Conservation (phyloP, 352 stramenopile species). For the Pythium aquatile region DNA sequence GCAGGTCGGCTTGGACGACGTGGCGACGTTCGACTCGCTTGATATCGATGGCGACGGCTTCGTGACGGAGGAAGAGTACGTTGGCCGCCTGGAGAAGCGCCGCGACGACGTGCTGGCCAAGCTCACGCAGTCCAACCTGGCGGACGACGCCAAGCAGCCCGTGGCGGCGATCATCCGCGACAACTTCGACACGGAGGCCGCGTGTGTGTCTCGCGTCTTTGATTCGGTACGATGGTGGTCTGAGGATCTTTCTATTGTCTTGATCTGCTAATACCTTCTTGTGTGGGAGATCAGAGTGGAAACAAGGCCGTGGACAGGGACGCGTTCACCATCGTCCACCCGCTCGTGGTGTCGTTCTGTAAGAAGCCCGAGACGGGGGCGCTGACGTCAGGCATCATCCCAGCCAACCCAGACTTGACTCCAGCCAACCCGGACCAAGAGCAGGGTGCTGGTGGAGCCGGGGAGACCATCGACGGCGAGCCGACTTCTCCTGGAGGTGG, state of each 20-base stretch:
- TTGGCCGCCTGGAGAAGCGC: conserved; percentile 2
- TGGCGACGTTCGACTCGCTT: conserved; percentile 15
- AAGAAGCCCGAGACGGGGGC: not conserved
- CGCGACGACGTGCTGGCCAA: conserved; percentile 19
- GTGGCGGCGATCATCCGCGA: conserved; percentile 14
- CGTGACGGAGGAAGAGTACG: conserved; percentile 25
- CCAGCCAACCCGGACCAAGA: not conserved
- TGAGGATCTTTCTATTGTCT: not conserved
- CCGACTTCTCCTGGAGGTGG: not conserved
- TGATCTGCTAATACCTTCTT: not conserved
- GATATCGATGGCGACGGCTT: conserved; percentile 19
- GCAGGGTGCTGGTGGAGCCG: not conserved
- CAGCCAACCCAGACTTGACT: not conserved
- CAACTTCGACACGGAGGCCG: conserved; percentile 15
- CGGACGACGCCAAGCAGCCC: conserved; percentile 14
- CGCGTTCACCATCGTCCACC: conserved; percentile 24
- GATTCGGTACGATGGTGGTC: not conserved
- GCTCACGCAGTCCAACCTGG: conserved; percentile 20
- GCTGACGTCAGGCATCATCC: not conserved
- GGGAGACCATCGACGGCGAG: not conserved
- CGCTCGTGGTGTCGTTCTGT: conserved; percentile 20
- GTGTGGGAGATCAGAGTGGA: conserved; percentile 13
- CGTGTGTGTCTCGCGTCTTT: conserved; percentile 21
- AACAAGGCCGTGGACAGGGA: conserved; percentile 7
- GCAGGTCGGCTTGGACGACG: not conserved